Percentiles rank a stretch among this genome's conserved stretches.
Evolutionary conservation across 2,329 filamentous ascomycete genomes (phyloP).

Genomic region (Orbilia blumenaviensis): DNA sequence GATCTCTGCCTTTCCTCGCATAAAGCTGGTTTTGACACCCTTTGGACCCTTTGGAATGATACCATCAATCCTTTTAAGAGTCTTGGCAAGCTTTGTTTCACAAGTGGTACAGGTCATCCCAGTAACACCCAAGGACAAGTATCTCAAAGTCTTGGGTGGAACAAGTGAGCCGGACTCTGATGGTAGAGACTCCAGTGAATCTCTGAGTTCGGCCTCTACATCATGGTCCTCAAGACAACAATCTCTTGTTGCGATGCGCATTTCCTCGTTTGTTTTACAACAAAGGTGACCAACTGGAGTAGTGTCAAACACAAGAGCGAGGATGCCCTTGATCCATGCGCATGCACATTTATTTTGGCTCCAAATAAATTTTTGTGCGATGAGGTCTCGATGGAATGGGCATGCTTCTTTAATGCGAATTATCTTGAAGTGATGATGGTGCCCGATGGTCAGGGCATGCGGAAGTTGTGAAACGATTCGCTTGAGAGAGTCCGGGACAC

Average conservation of each 20-base stretch:
- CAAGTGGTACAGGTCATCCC: constrained; percentile 80
- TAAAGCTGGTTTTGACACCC: constrained; percentile 40
- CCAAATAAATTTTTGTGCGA: background rate
- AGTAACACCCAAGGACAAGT: constrained; percentile 58
- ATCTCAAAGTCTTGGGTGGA: constrained; percentile 10
- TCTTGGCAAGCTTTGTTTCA: constrained; percentile 70
- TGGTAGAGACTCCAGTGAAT: constrained; percentile 34
- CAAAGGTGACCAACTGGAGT: constrained; percentile 23
- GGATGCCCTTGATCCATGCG: constrained; percentile 26
- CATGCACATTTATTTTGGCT: constrained; percentile 1
- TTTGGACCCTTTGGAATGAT: constrained; percentile 31
- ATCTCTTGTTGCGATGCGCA: background rate
- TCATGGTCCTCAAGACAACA: constrained; percentile 38
- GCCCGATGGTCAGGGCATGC: constrained; percentile 18
- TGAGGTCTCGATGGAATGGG: constrained; percentile 23
- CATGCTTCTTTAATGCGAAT: constrained; percentile 3
- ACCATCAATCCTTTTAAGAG: constrained; percentile 15
- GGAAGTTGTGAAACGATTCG: background rate
- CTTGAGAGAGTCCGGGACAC: constrained; percentile 2
- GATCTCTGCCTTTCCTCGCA: constrained; percentile 39
- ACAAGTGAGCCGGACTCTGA: constrained; percentile 8
- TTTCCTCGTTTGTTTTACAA: constrained; percentile 12
- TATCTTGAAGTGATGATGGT: constrained; percentile 40
- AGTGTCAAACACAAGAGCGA: constrained; percentile 25
- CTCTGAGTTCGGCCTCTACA: constrained; percentile 8